A percentile compares a stretch with the other conserved stretches of the same genome.
These are phyloP conservation scores for Austroboletus festivus DNA, from an alignment of 768 basidiomycete genomes.

Conservation along the genomic window DNA sequence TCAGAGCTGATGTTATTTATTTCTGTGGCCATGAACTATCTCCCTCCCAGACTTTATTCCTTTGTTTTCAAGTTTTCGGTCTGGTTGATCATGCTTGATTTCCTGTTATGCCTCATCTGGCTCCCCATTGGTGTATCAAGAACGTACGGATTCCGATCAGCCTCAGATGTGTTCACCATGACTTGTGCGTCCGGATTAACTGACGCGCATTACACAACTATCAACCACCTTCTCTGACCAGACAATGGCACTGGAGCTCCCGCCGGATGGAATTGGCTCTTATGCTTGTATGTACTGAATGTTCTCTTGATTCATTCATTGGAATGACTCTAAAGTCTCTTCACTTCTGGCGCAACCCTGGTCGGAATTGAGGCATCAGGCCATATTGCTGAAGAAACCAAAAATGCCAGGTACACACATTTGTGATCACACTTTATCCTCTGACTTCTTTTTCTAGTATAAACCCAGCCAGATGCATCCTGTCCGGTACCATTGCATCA, in stretches of 20 bases:
- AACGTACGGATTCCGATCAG: constrained; percentile 86
- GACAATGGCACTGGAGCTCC: constrained; percentile 89
- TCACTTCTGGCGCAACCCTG: constrained; percentile 82
- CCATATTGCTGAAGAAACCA: constrained; percentile 86
- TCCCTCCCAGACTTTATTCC: constrained; percentile 75
- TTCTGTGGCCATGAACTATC: constrained; percentile 79
- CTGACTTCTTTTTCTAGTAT: constrained; percentile 42
- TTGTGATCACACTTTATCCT: background rate
- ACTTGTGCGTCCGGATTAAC: constrained; percentile 57
- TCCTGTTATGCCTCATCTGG: constrained; percentile 87
- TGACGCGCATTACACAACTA: background rate
- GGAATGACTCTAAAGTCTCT: constrained; percentile 27
- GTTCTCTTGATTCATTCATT: too few species aligned
- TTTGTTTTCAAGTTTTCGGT: constrained; percentile 74
- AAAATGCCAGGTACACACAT: constrained; percentile 58
- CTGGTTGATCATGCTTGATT: constrained; percentile 77
- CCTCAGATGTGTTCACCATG: constrained; percentile 79
- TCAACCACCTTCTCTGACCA: constrained; percentile 29
- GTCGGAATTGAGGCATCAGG: constrained; percentile 90
- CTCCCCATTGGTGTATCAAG: constrained; percentile 85
- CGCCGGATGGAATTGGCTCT: constrained; percentile 86
- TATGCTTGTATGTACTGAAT: constrained; percentile 72
- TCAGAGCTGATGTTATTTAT: constrained; percentile 71
- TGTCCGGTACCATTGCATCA: constrained; percentile 73
- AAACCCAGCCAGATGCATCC: constrained; percentile 77